Evolutionary conservation across 176 grass and related monocot genomes (phyloP).

Genomic region (Zoysia japonica): DNA sequence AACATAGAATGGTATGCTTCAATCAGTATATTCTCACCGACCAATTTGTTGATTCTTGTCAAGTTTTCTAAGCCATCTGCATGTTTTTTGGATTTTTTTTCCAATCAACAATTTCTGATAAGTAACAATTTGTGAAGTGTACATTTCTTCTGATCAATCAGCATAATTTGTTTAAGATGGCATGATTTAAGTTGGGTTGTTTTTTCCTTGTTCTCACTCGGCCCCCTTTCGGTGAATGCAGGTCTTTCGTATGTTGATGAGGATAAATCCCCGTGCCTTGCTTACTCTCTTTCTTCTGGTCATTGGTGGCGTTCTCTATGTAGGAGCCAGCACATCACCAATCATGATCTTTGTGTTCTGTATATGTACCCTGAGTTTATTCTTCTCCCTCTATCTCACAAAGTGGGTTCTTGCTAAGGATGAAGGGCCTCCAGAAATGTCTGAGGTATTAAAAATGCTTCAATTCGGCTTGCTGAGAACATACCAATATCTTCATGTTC

Average conservation of each 20-base stretch:
- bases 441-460: conserved; percentile 59
- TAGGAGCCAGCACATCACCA: conserved; percentile 90
- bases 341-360: conserved; percentile 95
- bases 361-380: conserved; percentile 88
- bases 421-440: conserved; percentile 98
- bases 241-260: conserved; percentile 80
- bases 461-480: background rate
- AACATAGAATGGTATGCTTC: conserved; percentile 12
- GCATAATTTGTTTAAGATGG: conserved; percentile 14
- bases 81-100: conserved; percentile 14
- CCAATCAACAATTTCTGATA: background rate
- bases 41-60: background rate
- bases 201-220: conserved; percentile 1
- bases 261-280: conserved; percentile 84
- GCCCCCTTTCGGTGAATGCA: conserved; percentile 41
- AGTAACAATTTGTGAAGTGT: conserved; percentile 4
- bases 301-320: conserved; percentile 73
- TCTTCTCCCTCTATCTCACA: conserved; percentile 90
- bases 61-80: conserved; percentile 12
- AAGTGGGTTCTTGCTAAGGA: conserved; percentile 99
- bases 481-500: conserved; percentile 19
- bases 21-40: background rate
- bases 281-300: conserved; percentile 65
- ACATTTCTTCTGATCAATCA: conserved; percentile 22
- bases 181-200: background rate